Evolutionary conservation across 768 basidiomycete species (phyloP), one percentile per base, ranked within the genome.

Genomic region (Amanita phalloides): DNA sequence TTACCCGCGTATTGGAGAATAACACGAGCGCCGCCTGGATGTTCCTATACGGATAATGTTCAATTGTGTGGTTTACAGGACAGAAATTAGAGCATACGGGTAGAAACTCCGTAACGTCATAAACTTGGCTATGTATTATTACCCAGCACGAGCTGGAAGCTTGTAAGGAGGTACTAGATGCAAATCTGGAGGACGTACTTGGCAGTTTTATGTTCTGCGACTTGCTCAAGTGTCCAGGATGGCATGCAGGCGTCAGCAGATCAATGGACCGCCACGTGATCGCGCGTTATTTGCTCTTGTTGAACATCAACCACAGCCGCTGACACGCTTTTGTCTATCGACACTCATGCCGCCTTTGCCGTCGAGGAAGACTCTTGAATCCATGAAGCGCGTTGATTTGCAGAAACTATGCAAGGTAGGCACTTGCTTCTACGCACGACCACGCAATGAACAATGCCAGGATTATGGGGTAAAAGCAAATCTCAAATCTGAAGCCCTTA

Each of bases 1-100:
- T 74, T 77, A 7, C 94, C 94, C 7, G 80, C 92, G 59, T 90
- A 88, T 60, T 80, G 83, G 17, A 95, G 61, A 55, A 97, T 89
- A 60, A 90, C 85, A 51, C 77, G 75, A 14, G 82, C 69, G 2
- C 94, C 94, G 17, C 94, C 92, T 6, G 87, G 86, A 58, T 90
- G 87, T 46, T 83, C 76, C 82, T 85, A 32, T 25, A 56, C 30
- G 48, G 28, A 21, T n/a, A 41, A 46, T 17, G 36, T 4, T 13
- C 20, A 25, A 17, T 53, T 45, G 53, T 42, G 43, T 39, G 17
- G 35, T 23, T 33, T 32, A 48, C 21, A 49, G 33, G 11, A 52
- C 32, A 53, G 32, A 37, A 20, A 51, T 41, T 26, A 35, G 33
- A 33, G 3, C 23, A 23, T 54, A 84, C 86, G 49, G 76, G 68